These are phyloP conservation scores for Papiliotrema nemorosa DNA, from an alignment of 1,284 basidiomycete genomes.

Conservation along the genomic window DNA sequence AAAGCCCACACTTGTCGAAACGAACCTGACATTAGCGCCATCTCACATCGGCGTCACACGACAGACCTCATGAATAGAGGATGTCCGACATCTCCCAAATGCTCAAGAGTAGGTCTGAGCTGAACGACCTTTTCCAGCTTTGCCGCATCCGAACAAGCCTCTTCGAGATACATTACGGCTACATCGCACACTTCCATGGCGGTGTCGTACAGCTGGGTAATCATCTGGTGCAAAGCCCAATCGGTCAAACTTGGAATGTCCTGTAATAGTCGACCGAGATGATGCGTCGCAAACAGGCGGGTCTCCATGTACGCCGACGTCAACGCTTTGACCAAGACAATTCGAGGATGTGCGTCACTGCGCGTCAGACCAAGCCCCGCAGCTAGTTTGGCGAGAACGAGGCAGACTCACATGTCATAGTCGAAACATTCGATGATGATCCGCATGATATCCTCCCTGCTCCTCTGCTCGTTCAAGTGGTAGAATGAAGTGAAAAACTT, in stretches of 20 bases:
- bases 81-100: constrained; percentile 89
- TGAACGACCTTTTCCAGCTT: constrained; percentile 86
- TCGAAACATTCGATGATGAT: constrained; percentile 89
- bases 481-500: constrained; percentile 94
- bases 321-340: constrained; percentile 86
- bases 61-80: constrained; percentile 78
- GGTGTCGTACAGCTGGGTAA: constrained; percentile 95
- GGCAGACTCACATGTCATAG: constrained; percentile 79
- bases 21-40: constrained; percentile 62
- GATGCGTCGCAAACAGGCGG: constrained; percentile 80
- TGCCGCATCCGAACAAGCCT: constrained; percentile 78
- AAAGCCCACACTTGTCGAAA: constrained; percentile 91
- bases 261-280: constrained; percentile 67
- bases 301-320: constrained; percentile 88
- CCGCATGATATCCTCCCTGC: constrained; percentile 86
- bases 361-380: constrained; percentile 3
- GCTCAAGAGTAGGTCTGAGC: constrained; percentile 90
- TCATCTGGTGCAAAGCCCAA: constrained; percentile 82
- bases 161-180: constrained; percentile 83
- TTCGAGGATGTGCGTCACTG: constrained; percentile 87
- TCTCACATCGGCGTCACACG: background rate
- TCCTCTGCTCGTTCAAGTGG: constrained; percentile 82
- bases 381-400: background rate
- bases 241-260: constrained; percentile 58
- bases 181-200: constrained; percentile 82